phyloP scores from a whole-genome alignment of 2,329 filamentous ascomycete genomes.

The Scleromitrula shiraiana region DNA sequence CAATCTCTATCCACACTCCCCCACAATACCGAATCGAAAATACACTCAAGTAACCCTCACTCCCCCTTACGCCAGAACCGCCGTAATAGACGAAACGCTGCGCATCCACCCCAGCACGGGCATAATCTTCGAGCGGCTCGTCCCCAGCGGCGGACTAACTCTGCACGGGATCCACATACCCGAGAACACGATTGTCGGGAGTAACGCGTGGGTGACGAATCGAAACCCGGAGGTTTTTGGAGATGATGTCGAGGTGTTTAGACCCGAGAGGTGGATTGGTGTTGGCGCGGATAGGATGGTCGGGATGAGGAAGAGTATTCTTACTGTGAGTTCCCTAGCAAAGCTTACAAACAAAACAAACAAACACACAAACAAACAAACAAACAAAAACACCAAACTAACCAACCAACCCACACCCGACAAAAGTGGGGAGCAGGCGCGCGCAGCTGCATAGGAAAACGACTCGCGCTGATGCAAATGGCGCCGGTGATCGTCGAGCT shows the following conservation, averaged over 20 bases:
- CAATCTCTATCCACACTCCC: no score
- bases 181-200: constrained; percentile 29
- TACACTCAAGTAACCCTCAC: no score
- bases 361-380: no score
- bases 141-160: constrained; percentile 36
- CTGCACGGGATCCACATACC: constrained; percentile 36
- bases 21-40: no score
- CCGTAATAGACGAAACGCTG: constrained; percentile 39
- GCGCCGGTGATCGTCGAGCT: constrained; percentile 52
- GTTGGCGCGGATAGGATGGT: not conserved
- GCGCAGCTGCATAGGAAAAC: constrained; percentile 41
- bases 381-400: no score
- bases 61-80: not conserved
- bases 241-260: constrained; percentile 36
- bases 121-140: constrained; percentile 39
- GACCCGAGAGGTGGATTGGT: constrained; percentile 42
- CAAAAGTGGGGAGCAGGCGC: constrained; percentile 31
- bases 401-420: no score
- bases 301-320: constrained; percentile 25
- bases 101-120: constrained; percentile 41
- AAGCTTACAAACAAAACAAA: no score
- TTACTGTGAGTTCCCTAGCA: not conserved
- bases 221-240: constrained; percentile 40
- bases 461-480: constrained; percentile 51
- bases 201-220: constrained; percentile 21